Evolutionary conservation across 106 monocot species (phyloP).

Genomic region (Platanthera zijinensis): DNA sequence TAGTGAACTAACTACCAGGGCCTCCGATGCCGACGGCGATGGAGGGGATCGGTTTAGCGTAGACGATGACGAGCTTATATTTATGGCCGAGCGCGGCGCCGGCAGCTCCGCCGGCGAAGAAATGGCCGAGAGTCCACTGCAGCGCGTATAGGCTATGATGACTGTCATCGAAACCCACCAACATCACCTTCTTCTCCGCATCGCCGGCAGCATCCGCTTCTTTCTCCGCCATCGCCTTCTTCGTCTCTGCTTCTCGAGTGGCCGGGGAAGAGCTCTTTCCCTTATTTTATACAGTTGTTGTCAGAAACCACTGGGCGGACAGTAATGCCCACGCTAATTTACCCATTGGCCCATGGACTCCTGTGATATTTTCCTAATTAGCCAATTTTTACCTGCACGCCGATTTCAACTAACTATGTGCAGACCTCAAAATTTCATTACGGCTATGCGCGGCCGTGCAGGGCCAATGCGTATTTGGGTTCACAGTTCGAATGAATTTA

Average conservation of each 20-base stretch:
- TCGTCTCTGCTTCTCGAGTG: neutral
- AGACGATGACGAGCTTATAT: constrained; percentile 63
- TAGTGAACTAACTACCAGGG: constrained; percentile 35
- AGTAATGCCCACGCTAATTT: neutral
- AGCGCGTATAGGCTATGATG: constrained; percentile 65
- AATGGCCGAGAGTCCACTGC: constrained; percentile 49
- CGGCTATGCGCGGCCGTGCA: too few species aligned
- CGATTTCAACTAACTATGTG: too few species aligned
- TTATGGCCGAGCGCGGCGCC: neutral
- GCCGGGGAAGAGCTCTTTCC: too few species aligned
- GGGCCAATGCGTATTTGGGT: too few species aligned
- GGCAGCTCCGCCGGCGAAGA: constrained; percentile 26
- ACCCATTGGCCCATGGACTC: too few species aligned
- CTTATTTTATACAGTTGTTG: too few species aligned
- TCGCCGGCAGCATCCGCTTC: neutral
- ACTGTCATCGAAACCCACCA: constrained; percentile 65
- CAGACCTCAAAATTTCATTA: too few species aligned
- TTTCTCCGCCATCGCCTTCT: neutral
- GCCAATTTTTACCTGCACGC: too few species aligned
- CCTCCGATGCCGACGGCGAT: constrained; percentile 49
- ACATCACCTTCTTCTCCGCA: constrained; percentile 27
- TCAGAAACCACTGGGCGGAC: too few species aligned
- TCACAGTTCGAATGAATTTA: too few species aligned
- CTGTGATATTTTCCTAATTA: too few species aligned
- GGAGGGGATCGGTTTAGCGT: constrained; percentile 49